Evolutionary conservation across 2,329 filamentous ascomycete genomes (phyloP), one percentile per base, ranked within the genome.

Genomic region (Verticillium isaacii): DNA sequence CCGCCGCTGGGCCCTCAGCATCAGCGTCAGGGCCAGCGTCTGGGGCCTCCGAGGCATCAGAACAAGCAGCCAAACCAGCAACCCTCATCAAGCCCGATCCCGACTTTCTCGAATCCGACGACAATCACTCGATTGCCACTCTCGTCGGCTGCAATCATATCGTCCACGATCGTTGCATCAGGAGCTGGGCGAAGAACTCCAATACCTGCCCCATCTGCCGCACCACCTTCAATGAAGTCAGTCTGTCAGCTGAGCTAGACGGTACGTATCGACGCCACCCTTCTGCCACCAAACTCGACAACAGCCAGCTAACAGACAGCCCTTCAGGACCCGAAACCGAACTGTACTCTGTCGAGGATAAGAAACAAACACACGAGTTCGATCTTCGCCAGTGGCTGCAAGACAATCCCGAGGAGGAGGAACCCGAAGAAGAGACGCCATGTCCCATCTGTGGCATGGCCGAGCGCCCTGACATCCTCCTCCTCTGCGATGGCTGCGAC

Each of bases 151-250:
- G 95, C 77, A 91, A 92, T 62, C 96, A 99, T 80, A 85, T 93
- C 68, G 82, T 99, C 68, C 95, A 99, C 78, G 89, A 99, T 78
- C 88, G 90, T 59, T 99, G 95, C 76, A 84, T 99, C 68, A 90
- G 90, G 69, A 92, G 93, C 68, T 99, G 95, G 95, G 92, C 94
- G 56, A 92, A 96, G 77, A 90, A 96, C 75, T 94, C 95, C 66
- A 99, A 98, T 77, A 97, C 93, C 73, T 99, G 95, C 76, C 95
- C 95, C 56, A 97, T 99, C 75, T 99, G 95, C 78, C 91, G 95
- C 68, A 90, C 92, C 70, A 87, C 85, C 66, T 98, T 99, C 80
- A 94, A 98, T 76, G 80, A 89, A 69, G 93, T 99, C 67, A 88
- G 95, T 73, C 88, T 99, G 64, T 90, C 90, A 75, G 87, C 90